Percentiles rank a stretch among this genome's conserved stretches.
These are phyloP conservation scores for Barnettozyma botsteinii DNA, from an alignment of 805 yeast species.

Conservation along the genomic window DNA sequence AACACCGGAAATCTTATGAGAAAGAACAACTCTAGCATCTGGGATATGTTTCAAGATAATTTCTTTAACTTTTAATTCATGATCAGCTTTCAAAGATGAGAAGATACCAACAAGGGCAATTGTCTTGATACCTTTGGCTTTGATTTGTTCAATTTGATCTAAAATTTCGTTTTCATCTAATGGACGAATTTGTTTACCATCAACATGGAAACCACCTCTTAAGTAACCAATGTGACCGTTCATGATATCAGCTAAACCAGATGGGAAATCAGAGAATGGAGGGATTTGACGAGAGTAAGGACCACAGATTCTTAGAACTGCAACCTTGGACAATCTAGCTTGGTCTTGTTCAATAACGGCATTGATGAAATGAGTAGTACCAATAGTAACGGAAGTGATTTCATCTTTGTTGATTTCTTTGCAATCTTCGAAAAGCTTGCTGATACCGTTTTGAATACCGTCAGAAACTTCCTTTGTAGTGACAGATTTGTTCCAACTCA, in stretches of 20 bases:
- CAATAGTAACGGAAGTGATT: constrained; percentile 38
- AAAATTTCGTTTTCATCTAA: constrained; percentile 27
- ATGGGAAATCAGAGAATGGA: constrained; percentile 42
- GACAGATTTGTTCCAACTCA: constrained; percentile 38
- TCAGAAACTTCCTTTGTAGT: constrained; percentile 40
- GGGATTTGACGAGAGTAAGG: constrained; percentile 32
- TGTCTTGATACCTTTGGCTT: constrained; percentile 28
- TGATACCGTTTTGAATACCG: constrained; percentile 35
- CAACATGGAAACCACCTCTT: constrained; percentile 38
- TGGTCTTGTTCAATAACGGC: constrained; percentile 42
- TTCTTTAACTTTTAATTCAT: constrained; percentile 31
- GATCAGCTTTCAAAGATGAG: constrained; percentile 32
- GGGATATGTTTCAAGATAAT: constrained; percentile 32
- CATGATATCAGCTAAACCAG: constrained; percentile 29
- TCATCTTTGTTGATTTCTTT: constrained; percentile 23
- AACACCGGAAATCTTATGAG: constrained; percentile 37
- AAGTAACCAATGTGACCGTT: constrained; percentile 32
- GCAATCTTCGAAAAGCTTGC: constrained; percentile 27
- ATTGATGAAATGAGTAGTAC: constrained; percentile 46
- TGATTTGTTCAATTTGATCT: constrained; percentile 28
- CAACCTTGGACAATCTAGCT: constrained; percentile 36
- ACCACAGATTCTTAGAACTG: constrained; percentile 39
- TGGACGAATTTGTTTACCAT: constrained; percentile 33
- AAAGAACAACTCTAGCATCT: constrained; percentile 31
- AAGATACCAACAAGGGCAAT: constrained; percentile 38